These are phyloP conservation scores for Paramecium biaurelia DNA, from an alignment of 73 alveolate species.

Conservation along the genomic window DNA sequence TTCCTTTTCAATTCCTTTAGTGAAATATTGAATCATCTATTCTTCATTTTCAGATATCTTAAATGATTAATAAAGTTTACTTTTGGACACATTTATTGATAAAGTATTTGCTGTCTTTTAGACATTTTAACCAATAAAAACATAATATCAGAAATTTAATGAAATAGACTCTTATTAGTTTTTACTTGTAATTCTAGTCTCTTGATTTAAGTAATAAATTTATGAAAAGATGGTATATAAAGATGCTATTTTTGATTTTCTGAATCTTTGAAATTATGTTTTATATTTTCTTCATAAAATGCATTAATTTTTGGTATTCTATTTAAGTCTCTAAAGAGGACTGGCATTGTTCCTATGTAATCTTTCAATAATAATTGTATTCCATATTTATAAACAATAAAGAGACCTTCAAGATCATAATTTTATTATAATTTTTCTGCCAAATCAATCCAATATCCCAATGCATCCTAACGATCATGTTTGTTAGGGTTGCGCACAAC, in stretches of 20 bases:
- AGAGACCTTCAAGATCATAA: constrained; percentile 23
- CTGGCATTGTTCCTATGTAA: background rate
- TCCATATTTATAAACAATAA: constrained; percentile 17
- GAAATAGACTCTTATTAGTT: background rate
- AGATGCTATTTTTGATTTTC: background rate
- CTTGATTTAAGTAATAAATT: background rate
- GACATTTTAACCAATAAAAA: background rate
- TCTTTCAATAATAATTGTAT: background rate
- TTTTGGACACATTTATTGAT: background rate
- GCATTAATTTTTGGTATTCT: background rate
- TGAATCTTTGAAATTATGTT: background rate
- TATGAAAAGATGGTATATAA: constrained; percentile 13
- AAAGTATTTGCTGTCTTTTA: background rate
- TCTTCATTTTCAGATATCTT: background rate
- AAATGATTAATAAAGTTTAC: background rate
- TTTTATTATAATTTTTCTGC: background rate
- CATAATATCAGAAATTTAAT: background rate
- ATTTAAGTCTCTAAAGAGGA: background rate
- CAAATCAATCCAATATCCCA: constrained; percentile 15
- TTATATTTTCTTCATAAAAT: background rate
- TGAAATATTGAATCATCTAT: background rate
- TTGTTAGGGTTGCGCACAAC: background rate
- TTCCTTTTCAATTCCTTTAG: background rate
- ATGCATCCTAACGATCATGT: background rate
- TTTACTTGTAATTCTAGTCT: background rate